A percentile compares a stretch with the other conserved stretches of the same genome.
These are phyloP conservation scores for Coemansia sp. DNA, from an alignment of 192 early-diverging fungal genomes.

Conservation along the genomic window DNA sequence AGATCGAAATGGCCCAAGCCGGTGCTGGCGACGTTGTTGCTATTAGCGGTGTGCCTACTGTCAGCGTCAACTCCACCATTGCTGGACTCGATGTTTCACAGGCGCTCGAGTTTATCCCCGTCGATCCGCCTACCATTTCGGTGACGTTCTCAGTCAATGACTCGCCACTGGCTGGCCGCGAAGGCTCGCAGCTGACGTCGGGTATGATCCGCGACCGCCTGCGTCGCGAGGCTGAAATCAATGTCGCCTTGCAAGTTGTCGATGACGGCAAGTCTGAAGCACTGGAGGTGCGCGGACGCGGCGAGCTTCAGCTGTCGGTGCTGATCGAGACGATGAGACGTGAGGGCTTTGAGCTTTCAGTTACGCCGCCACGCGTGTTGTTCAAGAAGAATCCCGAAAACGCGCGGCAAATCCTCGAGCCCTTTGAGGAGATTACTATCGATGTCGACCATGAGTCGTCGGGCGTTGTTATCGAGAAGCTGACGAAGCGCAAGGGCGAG, in stretches of 20 bases:
- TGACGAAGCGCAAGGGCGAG: conserved; percentile 81
- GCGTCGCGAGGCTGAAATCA: conserved; percentile 77
- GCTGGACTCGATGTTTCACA: conserved; percentile 60
- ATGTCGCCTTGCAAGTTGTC: conserved; percentile 77
- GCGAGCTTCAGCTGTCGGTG: conserved; percentile 87
- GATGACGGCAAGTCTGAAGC: conserved; percentile 69
- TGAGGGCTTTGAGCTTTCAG: conserved; percentile 84
- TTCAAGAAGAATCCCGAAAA: conserved; percentile 66
- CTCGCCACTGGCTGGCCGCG: conserved; percentile 81
- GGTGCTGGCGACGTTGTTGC: conserved; percentile 85
- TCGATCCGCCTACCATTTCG: conserved; percentile 85
- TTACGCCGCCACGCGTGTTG: conserved; percentile 82
- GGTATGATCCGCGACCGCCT: conserved; percentile 78
- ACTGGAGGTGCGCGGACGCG: conserved; percentile 84
- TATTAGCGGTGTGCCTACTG: conserved; percentile 73
- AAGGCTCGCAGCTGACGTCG: conserved; percentile 76
- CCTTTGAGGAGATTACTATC: conserved; percentile 83
- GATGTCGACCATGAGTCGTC: conserved; percentile 73
- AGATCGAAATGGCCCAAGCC: conserved; percentile 71
- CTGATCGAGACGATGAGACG: conserved; percentile 90
- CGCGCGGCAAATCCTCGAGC: conserved; percentile 64
- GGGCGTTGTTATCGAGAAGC: conserved; percentile 82
- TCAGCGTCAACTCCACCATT: conserved; percentile 81
- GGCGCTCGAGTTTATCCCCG: conserved; percentile 73
- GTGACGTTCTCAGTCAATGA: conserved; percentile 88